phyloP scores from a whole-genome alignment of 225 moss, liverwort and hornwort genomes.

The Straminergon stramineum region DNA sequence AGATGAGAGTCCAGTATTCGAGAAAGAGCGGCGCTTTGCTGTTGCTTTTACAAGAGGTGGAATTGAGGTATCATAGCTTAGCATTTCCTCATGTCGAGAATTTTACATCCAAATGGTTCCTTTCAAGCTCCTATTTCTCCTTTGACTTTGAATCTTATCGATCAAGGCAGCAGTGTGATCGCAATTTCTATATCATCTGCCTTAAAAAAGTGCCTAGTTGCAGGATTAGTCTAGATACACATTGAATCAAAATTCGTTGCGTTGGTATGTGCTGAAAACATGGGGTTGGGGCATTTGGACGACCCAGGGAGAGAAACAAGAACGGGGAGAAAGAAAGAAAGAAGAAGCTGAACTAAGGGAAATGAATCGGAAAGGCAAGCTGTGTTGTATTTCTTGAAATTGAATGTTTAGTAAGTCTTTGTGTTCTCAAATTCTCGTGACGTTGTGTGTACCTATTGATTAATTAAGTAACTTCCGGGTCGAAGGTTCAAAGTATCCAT shows the following conservation, averaged over 20 bases:
- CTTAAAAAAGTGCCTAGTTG: background rate
- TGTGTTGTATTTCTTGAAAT: background rate
- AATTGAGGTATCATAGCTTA: slow-evolving; percentile 16
- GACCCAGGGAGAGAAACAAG: slow-evolving; percentile 45
- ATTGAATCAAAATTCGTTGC: background rate
- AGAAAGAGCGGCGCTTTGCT: slow-evolving; percentile 65
- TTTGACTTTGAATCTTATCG: background rate
- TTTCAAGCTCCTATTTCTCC: background rate
- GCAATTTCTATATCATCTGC: background rate
- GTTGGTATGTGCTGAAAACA: background rate
- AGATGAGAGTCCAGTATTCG: slow-evolving; percentile 76
- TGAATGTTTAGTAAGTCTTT: background rate
- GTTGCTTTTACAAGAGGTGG: slow-evolving; percentile 63
- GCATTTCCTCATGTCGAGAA: background rate
- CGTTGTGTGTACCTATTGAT: background rate
- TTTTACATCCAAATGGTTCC: background rate
- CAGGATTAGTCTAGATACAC: background rate
- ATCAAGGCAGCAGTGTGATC: background rate
- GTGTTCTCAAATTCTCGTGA: background rate
- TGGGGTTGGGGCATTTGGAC: background rate
- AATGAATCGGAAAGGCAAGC: slow-evolving; percentile 51
- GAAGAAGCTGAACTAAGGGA: slow-evolving; percentile 48
- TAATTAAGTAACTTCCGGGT: background rate
- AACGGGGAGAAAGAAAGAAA: slow-evolving; percentile 29
- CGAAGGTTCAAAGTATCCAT: background rate